Conservation (phyloP, 441 rosid genomes). For the Raphanus hybrid region DNA sequence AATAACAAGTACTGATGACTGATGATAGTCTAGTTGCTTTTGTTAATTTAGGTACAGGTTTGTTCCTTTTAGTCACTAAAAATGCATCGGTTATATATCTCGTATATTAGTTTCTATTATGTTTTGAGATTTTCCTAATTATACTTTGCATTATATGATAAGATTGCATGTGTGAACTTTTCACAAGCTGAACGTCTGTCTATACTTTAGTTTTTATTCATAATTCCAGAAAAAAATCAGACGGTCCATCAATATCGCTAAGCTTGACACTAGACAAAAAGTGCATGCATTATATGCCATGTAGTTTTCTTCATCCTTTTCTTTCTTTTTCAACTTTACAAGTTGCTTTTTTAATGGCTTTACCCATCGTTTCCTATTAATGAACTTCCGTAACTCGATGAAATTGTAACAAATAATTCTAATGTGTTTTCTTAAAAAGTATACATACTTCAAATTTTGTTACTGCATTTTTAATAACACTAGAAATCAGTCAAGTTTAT, state of each 20-base stretch:
- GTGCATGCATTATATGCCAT: constrained; percentile 4
- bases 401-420: background rate
- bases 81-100: background rate
- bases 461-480: background rate
- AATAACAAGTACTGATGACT: background rate
- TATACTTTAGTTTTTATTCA: background rate
- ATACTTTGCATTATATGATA: constrained; percentile 3
- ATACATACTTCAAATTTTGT: background rate
- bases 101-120: background rate
- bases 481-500: background rate
- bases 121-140: background rate
- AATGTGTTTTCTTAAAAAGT: background rate
- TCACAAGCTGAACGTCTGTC: background rate
- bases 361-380: background rate
- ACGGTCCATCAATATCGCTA: constrained; percentile 4
- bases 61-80: background rate
- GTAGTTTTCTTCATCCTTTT: background rate
- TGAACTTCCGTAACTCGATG: constrained; percentile 4
- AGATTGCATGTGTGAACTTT: background rate
- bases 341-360: background rate
- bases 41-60: background rate
- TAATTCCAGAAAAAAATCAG: background rate
- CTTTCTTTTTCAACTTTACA: background rate
- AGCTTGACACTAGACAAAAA: background rate
- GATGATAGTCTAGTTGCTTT: constrained; percentile 1